A percentile compares a stretch with the other conserved stretches of the same genome.
Conservation (phyloP, 1,284 basidiomycete genomes). For the Apiotrichum domesticum region DNA sequence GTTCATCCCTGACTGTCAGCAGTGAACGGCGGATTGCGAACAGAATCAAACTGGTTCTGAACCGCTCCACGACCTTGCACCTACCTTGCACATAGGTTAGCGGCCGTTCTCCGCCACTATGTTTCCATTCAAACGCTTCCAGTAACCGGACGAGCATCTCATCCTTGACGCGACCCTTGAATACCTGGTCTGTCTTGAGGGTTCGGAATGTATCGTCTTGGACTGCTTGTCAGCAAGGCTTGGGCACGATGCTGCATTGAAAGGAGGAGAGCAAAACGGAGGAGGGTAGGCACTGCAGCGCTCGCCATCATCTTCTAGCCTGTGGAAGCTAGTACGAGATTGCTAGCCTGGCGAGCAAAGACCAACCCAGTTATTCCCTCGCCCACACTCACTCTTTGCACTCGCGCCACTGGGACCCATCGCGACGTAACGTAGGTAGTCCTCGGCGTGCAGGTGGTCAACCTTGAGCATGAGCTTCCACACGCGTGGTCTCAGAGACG, state of each 20-base stretch:
- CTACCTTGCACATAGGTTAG: conserved; percentile 86
- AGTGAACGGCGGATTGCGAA: too few relatives aligned
- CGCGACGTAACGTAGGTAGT: conserved; percentile 73
- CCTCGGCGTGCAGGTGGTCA: conserved; percentile 65
- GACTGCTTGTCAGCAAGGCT: conserved; percentile 36
- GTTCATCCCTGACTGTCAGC: conserved; percentile 66
- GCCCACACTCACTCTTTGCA: conserved; percentile 71
- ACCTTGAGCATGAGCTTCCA: conserved; percentile 89
- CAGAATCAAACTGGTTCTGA: too few relatives aligned
- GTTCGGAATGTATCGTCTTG: conserved; percentile 63
- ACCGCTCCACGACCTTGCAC: neutral
- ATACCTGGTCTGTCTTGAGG: conserved; percentile 86
- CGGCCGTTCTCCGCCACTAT: conserved; percentile 52
- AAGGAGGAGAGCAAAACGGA: too few relatives aligned
- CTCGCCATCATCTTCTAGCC: too few relatives aligned
- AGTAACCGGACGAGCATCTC: conserved; percentile 92
- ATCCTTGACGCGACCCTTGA: conserved; percentile 89
- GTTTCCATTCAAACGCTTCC: conserved; percentile 93
- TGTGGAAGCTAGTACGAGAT: too few relatives aligned
- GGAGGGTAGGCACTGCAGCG: too few relatives aligned
- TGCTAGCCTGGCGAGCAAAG: too few relatives aligned
- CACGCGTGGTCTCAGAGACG: conserved; percentile 51
- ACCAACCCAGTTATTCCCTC: neutral
- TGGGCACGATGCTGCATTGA: too few relatives aligned
- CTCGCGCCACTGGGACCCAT: conserved; percentile 78